Evolutionary conservation across 768 basidiomycete genomes (phyloP), one percentile per base, ranked within the genome.

Genomic region (Auricularia auricula-judae): DNA sequence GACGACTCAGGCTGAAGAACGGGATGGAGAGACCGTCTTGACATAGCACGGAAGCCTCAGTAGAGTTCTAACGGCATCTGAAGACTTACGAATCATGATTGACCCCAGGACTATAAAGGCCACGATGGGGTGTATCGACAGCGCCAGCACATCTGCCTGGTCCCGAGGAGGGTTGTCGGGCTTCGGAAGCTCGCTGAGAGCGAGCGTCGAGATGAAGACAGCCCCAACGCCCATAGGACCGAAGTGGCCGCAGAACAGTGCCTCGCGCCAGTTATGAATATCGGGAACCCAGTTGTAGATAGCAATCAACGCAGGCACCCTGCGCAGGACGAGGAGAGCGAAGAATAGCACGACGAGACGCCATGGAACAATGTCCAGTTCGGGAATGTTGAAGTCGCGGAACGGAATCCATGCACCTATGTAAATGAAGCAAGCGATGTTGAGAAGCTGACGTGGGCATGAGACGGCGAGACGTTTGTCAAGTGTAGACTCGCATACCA

Each of bases 261-360:
- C 95, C 75, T 98, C 93, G 56, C 83, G 80, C 86, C 93, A 90
- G 23, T 83, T 86, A 44, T 75, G 73, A 68, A 98, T 90, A 73
- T 98, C 95, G 0, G 95, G 96, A 14, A 97, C 83, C 81, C 85
- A 91, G 66, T 76, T 83, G 70, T 95, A 94, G 2, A 97, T 77
- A 3, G 85, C 69, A 63, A 97, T 74, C 58, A 98, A 79, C 14
- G 84, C 76, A 0, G 95, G 95, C 34, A 98, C 86, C 12, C 96
- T 82, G 33, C 97, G 84, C 39, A 98, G 73, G 7, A 84, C 67
- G 58, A 97, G 76, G 60, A 97, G 86, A 2, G 77, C 75, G 44
- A 93, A 70, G 69, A 86, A 81, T 11, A 98, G 75, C 0, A 87
- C 71, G 3, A 88, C 70, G 23, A 98, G 78, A 21, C 86, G 79